Percentiles rank a stretch among this genome's conserved stretches.
Evolutionary conservation across 2,329 filamentous ascomycete species (phyloP).

Genomic region (Diplodia mutila): DNA sequence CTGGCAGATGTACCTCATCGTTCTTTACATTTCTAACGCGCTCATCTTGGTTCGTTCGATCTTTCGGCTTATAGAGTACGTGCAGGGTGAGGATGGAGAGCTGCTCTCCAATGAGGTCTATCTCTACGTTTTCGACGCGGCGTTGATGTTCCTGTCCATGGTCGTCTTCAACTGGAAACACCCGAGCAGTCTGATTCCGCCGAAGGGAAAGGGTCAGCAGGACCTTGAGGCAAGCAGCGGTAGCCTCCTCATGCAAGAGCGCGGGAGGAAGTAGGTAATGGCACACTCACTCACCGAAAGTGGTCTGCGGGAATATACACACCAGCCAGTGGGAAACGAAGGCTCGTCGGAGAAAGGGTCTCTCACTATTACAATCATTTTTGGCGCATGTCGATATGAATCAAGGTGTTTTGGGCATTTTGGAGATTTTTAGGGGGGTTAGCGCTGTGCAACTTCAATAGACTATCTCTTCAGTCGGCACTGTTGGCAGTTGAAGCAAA

Average conservation of each 20-base stretch:
- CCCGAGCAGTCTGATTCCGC: conserved; percentile 36
- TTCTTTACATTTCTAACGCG: conserved; percentile 48
- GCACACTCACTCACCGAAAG: background rate
- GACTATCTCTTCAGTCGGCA: too few relatives aligned
- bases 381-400: background rate
- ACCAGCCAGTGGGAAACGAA: background rate
- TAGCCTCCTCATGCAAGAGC: conserved; percentile 1
- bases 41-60: conserved; percentile 56
- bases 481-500: too few relatives aligned
- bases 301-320: background rate
- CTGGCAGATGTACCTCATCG: conserved; percentile 42
- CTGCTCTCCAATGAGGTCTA: conserved; percentile 51
- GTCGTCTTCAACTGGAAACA: conserved; percentile 44
- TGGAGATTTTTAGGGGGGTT: too few relatives aligned
- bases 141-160: conserved; percentile 50
- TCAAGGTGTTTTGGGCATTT: background rate
- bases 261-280: background rate
- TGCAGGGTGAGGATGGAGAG: conserved; percentile 49
- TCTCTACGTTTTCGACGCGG: conserved; percentile 54
- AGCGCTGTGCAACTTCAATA: too few relatives aligned
- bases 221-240: background rate
- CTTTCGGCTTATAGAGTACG: conserved; percentile 55
- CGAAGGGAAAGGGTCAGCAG: background rate
- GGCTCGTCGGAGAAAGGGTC: background rate
- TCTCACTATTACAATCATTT: background rate